A percentile compares a stretch with the other conserved stretches of the same genome.
Evolutionary conservation across 2,329 filamentous ascomycete genomes (phyloP).

Genomic region (Parafenestella ontariensis): DNA sequence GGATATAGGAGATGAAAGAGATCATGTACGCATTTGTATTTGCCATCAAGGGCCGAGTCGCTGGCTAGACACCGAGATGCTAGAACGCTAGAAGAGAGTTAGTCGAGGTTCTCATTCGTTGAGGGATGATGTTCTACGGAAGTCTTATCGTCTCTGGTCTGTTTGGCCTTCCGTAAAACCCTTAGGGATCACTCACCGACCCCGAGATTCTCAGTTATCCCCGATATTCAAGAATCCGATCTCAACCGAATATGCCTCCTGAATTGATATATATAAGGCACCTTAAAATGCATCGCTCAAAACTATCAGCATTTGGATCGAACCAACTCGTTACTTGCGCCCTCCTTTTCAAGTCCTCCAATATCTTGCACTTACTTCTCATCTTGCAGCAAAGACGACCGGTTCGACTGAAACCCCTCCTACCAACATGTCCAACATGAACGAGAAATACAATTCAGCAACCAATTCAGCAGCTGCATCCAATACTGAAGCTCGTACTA

Average conservation of each 20-base stretch:
- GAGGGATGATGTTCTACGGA: background rate
- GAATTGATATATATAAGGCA: background rate
- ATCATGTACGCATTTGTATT: background rate
- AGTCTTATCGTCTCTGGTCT: background rate
- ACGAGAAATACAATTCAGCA: too few relatives aligned
- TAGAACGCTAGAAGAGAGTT: too few relatives aligned
- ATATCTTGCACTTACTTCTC: background rate
- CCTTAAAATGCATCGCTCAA: background rate
- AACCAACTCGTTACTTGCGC: too few relatives aligned
- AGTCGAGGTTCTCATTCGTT: background rate
- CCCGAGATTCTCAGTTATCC: background rate
- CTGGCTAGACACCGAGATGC: background rate
- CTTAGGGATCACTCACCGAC: background rate
- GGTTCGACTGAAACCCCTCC: too few relatives aligned
- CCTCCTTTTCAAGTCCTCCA: too few relatives aligned
- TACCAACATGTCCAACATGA: too few relatives aligned
- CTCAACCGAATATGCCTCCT: background rate
- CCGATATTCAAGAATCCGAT: background rate
- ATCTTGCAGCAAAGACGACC: background rate
- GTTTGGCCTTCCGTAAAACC: background rate
- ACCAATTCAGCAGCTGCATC: too few relatives aligned
- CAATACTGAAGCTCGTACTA: background rate
- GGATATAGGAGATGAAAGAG: background rate
- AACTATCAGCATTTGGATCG: background rate
- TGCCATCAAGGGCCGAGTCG: background rate